Conservation (phyloP, 331 rosid genomes). For the Dryas integrifolia region DNA sequence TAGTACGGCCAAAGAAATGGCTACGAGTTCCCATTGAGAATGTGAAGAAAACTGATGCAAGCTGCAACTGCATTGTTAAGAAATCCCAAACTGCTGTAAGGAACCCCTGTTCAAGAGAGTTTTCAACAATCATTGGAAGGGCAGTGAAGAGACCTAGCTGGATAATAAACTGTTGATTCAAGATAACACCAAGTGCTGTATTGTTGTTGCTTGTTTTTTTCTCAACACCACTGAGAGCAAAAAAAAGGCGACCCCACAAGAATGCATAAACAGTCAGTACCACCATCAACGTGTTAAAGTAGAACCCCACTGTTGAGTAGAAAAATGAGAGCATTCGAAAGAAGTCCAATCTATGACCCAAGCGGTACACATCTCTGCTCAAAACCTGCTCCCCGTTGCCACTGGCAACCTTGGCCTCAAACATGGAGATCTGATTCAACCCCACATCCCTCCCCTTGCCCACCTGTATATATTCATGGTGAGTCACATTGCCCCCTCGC, state of each 20-base stretch:
- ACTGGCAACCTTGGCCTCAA: conserved; percentile 90
- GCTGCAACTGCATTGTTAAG: conserved; percentile 85
- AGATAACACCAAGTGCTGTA: conserved; percentile 64
- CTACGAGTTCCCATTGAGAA: conserved; percentile 82
- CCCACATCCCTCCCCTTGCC: conserved; percentile 99
- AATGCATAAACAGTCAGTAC: conserved; percentile 69
- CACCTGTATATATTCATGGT: conserved; percentile 91
- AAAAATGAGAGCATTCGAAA: conserved; percentile 94
- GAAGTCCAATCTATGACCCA: conserved; percentile 95
- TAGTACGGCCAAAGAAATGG: conserved; percentile 87
- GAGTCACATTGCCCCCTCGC: conserved; percentile 92
- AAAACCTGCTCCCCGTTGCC: conserved; percentile 96
- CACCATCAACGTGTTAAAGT: conserved; percentile 68
- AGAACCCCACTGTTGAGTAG: conserved; percentile 78
- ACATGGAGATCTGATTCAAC: conserved; percentile 86
- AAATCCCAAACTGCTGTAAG: conserved; percentile 84
- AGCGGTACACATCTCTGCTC: conserved; percentile 88
- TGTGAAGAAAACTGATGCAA: conserved; percentile 74
- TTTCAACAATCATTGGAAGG: conserved; percentile 88
- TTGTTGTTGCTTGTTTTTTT: conserved; percentile 42
- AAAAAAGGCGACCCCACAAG: conserved; percentile 94
- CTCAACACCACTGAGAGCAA: conserved; percentile 89
- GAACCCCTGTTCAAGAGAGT: conserved; percentile 86
- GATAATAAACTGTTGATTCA: conserved; percentile 86
- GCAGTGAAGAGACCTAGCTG: conserved; percentile 91